A percentile compares a stretch with the other conserved stretches of the same genome.
phyloP scores from a whole-genome alignment of 805 yeast species.

The Saccharomycopsis olivae region DNA sequence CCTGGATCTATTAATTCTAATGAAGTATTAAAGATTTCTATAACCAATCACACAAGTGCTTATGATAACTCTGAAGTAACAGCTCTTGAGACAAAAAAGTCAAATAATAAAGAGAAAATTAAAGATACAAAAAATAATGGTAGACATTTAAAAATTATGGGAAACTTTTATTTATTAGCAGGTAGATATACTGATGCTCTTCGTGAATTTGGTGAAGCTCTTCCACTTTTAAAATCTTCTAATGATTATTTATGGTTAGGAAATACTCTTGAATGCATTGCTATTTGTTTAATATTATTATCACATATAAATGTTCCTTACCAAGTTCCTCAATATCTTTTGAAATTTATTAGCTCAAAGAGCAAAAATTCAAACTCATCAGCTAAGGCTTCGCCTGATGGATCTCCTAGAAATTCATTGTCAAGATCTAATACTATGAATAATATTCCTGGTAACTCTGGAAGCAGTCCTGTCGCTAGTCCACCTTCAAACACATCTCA shows the following conservation, averaged over 20 bases:
- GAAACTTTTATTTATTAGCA: constrained; percentile 66
- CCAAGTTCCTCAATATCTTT: constrained; percentile 31
- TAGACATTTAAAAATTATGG: constrained; percentile 65
- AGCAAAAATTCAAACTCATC: constrained; percentile 7
- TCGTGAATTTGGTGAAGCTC: constrained; percentile 64
- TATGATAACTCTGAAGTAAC: constrained; percentile 3
- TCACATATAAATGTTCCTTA: constrained; percentile 44
- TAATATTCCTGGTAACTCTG: constrained; percentile 16
- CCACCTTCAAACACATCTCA: background rate
- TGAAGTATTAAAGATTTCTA: constrained; percentile 30
- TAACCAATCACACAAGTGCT: constrained; percentile 20
- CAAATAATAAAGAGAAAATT: constrained; percentile 12
- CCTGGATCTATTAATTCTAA: constrained; percentile 58
- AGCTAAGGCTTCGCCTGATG: constrained; percentile 23
- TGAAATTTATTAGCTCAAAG: constrained; percentile 15
- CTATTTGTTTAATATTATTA: constrained; percentile 52
- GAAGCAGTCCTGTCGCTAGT: background rate
- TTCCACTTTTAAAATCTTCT: constrained; percentile 42
- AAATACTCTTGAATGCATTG: constrained; percentile 74
- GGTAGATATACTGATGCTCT: constrained; percentile 71
- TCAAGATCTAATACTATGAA: constrained; percentile 19
- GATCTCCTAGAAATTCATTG: constrained; percentile 41
- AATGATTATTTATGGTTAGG: constrained; percentile 84
- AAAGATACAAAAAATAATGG: constrained; percentile 47
- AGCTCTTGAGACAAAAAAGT: constrained; percentile 3